Evolutionary conservation across 139 green algal species (phyloP).

Genomic region (Coelastrella sp.): DNA sequence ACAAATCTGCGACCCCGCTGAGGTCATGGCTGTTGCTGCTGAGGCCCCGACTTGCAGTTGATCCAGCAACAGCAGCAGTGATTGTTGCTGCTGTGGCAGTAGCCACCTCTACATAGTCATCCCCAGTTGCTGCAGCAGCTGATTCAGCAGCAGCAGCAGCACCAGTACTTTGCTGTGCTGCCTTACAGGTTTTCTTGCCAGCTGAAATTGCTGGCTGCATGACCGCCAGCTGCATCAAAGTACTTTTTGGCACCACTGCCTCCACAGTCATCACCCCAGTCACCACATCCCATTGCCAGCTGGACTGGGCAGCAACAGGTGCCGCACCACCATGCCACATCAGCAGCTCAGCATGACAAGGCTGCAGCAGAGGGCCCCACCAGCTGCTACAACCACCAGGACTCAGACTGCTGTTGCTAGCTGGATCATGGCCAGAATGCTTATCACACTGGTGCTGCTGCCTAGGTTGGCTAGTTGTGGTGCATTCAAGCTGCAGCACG

Average conservation of each 20-base stretch:
- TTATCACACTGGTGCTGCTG: too few species aligned
- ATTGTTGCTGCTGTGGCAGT: neutral
- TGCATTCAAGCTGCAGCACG: neutral
- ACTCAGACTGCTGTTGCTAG: conserved; percentile 1
- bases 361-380: conserved; percentile 22
- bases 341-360: conserved; percentile 32
- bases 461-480: neutral
- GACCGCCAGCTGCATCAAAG: neutral
- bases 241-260: neutral
- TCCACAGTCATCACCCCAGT: neutral
- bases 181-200: neutral
- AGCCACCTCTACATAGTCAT: conserved; percentile 10
- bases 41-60: neutral
- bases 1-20: too few species aligned
- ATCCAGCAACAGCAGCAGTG: neutral
- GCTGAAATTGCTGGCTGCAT: neutral
- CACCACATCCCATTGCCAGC: conserved; percentile 27
- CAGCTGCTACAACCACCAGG: neutral
- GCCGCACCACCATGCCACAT: conserved; percentile 14
- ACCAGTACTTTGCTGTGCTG: neutral
- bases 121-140: neutral
- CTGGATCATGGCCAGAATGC: neutral
- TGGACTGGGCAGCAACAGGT: neutral
- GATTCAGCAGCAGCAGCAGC: neutral
- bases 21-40: neutral